Percentiles rank a stretch among this genome's conserved stretches.
Evolutionary conservation across 805 yeast species (phyloP).

Genomic region (Kregervanrija fluxuum): DNA sequence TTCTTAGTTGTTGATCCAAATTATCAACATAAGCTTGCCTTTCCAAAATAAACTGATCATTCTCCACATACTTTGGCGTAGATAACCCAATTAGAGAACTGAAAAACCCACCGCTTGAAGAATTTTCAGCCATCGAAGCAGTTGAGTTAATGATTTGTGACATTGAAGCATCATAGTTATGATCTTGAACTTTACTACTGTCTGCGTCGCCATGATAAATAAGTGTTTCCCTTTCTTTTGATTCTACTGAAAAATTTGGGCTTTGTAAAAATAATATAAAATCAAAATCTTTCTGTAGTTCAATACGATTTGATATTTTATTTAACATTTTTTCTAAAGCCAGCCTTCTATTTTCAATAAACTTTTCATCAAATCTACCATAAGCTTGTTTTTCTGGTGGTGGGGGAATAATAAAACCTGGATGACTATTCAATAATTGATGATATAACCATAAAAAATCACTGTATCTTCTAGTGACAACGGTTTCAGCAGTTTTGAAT

Average conservation of each 20-base stretch:
- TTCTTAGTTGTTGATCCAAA: constrained; percentile 64
- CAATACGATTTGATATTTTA: constrained; percentile 53
- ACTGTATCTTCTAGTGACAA: constrained; percentile 77
- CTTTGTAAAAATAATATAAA: constrained; percentile 72
- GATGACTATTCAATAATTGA: constrained; percentile 77
- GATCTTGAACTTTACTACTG: constrained; percentile 25
- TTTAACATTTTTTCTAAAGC: constrained; percentile 81
- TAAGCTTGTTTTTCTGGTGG: constrained; percentile 93
- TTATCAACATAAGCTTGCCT: constrained; percentile 63
- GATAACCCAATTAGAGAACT: constrained; percentile 63
- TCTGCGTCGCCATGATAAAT: constrained; percentile 24
- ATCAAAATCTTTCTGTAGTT: constrained; percentile 64
- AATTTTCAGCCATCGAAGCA: constrained; percentile 6
- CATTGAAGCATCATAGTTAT: constrained; percentile 21
- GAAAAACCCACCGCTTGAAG: constrained; percentile 45
- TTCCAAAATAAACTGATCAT: constrained; percentile 69
- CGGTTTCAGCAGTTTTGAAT: constrained; percentile 31
- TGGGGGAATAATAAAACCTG: constrained; percentile 89
- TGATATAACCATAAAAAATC: constrained; percentile 94
- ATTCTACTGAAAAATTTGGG: constrained; percentile 58
- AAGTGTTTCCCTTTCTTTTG: constrained; percentile 59
- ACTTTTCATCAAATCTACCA: constrained; percentile 86
- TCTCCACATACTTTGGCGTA: constrained; percentile 60
- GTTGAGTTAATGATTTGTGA: constrained; percentile 22
- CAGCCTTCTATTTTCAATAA: constrained; percentile 77